phyloP scores from a whole-genome alignment of 2,329 filamentous ascomycete genomes.

The Chaetoscypha palmicola region DNA sequence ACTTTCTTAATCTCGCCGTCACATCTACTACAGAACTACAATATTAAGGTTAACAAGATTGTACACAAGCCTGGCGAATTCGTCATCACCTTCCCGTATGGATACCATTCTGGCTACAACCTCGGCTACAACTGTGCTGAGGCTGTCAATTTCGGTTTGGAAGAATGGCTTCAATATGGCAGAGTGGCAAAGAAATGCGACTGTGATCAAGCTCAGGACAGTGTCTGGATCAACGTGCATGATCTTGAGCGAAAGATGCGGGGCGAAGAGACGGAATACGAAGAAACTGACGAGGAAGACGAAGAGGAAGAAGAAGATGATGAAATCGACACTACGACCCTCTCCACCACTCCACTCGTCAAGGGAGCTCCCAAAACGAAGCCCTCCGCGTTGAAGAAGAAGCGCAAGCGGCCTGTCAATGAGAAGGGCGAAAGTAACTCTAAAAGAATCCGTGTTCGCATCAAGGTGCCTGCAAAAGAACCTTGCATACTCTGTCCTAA shows the following conservation, averaged over 20 bases:
- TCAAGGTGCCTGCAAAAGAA: constrained; percentile 62
- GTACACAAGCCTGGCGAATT: constrained; percentile 97
- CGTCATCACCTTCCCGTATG: constrained; percentile 96
- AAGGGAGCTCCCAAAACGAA: constrained; percentile 63
- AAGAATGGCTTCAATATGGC: constrained; percentile 91
- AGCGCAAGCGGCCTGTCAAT: constrained; percentile 53
- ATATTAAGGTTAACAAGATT: constrained; percentile 92
- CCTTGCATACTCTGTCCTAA: constrained; percentile 92
- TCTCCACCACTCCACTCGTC: constrained; percentile 69
- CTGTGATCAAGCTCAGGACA: constrained; percentile 90
- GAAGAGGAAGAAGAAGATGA: constrained; percentile 59
- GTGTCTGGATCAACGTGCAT: constrained; percentile 95
- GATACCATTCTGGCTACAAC: constrained; percentile 97
- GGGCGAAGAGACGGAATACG: constrained; percentile 80
- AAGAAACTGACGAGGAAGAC: constrained; percentile 67
- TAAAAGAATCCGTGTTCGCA: constrained; percentile 73
- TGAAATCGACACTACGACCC: constrained; percentile 55
- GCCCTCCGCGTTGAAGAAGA: constrained; percentile 58
- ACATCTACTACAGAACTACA: constrained; percentile 77
- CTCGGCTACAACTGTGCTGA: constrained; percentile 98
- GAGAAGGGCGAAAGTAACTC: constrained; percentile 41
- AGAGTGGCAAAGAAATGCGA: constrained; percentile 95
- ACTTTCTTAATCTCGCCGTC: constrained; percentile 93
- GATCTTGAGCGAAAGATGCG: constrained; percentile 92
- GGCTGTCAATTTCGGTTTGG: constrained; percentile 95